Conservation (phyloP, 805 yeast genomes). For the Zygoascus tannicola region DNA sequence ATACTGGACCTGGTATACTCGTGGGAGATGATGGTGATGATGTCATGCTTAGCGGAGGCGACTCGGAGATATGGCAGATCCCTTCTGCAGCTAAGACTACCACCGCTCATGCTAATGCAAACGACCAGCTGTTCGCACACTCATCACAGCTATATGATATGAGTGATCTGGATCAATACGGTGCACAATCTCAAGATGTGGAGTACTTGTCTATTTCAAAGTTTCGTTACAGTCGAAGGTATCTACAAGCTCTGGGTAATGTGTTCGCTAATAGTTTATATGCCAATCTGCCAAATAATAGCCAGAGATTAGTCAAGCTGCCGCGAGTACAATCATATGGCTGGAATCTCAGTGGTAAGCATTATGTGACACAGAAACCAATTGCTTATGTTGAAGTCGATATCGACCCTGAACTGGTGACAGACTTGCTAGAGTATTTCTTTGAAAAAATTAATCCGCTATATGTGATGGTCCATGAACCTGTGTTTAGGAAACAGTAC, state of each 20-base stretch:
- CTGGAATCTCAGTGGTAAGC: constrained; percentile 57
- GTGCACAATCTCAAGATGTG: not conserved
- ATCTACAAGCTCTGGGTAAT: constrained; percentile 11
- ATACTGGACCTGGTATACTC: not conserved
- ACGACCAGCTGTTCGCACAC: not conserved
- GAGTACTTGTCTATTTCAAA: constrained; percentile 5
- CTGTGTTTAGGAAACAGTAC: constrained; percentile 44
- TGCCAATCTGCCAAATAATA: constrained; percentile 11
- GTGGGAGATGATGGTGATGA: not conserved
- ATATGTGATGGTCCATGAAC: constrained; percentile 44
- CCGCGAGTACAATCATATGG: constrained; percentile 56
- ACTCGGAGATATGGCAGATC: not conserved
- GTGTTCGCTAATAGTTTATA: constrained; percentile 14
- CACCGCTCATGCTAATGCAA: not conserved
- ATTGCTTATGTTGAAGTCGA: constrained; percentile 5
- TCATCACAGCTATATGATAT: no score
- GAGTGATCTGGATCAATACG: not conserved
- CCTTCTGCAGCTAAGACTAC: no score
- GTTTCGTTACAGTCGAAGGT: constrained; percentile 16
- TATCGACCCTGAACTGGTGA: constrained; percentile 7
- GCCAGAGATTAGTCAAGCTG: constrained; percentile 25
- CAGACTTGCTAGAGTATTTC: constrained; percentile 32
- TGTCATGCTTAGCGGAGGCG: not conserved
- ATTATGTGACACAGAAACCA: constrained; percentile 32
- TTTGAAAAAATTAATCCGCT: constrained; percentile 45